Base-by-base conservation (phyloP, 2,329 filamentous ascomycete genomes). In the Penicillium sp. region DNA sequence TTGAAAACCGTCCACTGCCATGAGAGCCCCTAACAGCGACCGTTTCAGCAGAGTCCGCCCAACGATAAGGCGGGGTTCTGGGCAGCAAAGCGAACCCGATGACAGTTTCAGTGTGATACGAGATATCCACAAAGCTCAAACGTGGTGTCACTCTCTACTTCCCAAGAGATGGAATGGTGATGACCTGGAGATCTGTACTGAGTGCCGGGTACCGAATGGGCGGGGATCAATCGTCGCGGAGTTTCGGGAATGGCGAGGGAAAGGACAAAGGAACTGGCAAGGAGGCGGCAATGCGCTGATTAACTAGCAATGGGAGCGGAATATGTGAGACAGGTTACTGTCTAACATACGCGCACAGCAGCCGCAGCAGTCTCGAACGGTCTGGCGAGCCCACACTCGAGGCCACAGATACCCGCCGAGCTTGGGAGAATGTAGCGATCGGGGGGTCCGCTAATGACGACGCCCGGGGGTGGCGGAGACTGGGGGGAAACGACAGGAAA, bases 1-100 rank as follows among this genome's bases (percentile, higher is more conserved):
- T 69, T 66, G 70, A 53, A 63, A 61, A 55, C 57, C 58, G 59
- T 61, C 58, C 63, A 69, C 64, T 64, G 69, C 70, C 70, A 73
- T 73, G 59, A 48, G 64, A 64, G 14, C 53, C 6, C 55, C 29
- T 59, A 31, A 46, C 49, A 52, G 57, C 55, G 50, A 60, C 52
- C 48, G 55, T 63, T 35, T 50, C 44, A 51, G 56, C 45, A 31
- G 35, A 33, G 16, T 21, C 39, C 27, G 29, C 39, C 26, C 26
- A 26, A 43, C 27, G 16, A 44, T 24, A 29, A 19, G 22, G 21
- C 6, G 27, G 13, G 16, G 27, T 51, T 27, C 51, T 37, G 37
- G 44, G 14, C 10, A 45, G 16, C 31, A 13, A 48, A 43, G n/a
- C 43, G 51, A 51, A 54, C 52, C 52, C 19, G 14, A 48, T 13